Evolutionary conservation across 2,329 filamentous ascomycete genomes (phyloP).

Genomic region (Xylaria polymorpha): DNA sequence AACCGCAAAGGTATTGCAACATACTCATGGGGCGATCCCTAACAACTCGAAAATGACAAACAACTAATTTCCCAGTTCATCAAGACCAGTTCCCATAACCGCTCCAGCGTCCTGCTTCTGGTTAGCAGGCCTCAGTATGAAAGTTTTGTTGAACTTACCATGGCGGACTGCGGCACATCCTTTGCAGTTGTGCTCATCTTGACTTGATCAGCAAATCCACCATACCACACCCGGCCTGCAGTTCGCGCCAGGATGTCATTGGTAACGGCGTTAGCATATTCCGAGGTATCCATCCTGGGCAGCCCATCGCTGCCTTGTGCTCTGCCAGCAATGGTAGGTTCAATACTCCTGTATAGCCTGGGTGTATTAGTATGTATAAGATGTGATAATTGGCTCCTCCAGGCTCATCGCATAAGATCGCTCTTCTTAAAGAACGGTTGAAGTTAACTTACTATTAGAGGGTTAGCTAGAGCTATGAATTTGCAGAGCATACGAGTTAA

Average conservation of each 20-base stretch:
- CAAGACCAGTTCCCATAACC: conserved; percentile 43
- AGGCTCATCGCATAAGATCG: no score
- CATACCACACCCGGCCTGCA: conserved; percentile 43
- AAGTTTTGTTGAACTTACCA: conserved; percentile 28
- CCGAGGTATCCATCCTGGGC: conserved; percentile 42
- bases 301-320: conserved; percentile 43
- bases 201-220: conserved; percentile 37
- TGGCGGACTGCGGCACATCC: conserved; percentile 40
- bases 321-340: conserved; percentile 38
- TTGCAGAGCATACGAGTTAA: no score
- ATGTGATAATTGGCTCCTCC: no score
- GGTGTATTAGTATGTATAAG: no score
- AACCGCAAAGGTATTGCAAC: no score
- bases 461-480: no score
- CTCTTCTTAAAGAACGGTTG: no score
- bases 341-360: conserved; percentile 43
- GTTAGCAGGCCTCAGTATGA: conserved; percentile 29
- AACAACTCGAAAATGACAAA: no score
- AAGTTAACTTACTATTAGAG: no score
- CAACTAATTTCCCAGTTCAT: conserved; percentile 22
- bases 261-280: conserved; percentile 42
- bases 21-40: no score
- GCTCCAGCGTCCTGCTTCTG: conserved; percentile 40
- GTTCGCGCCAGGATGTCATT: conserved; percentile 39
- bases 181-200: conserved; percentile 42